Percentiles rank a stretch among this genome's conserved stretches.
phyloP scores from a whole-genome alignment of 768 basidiomycete species.

The Naganishia vishniacii region DNA sequence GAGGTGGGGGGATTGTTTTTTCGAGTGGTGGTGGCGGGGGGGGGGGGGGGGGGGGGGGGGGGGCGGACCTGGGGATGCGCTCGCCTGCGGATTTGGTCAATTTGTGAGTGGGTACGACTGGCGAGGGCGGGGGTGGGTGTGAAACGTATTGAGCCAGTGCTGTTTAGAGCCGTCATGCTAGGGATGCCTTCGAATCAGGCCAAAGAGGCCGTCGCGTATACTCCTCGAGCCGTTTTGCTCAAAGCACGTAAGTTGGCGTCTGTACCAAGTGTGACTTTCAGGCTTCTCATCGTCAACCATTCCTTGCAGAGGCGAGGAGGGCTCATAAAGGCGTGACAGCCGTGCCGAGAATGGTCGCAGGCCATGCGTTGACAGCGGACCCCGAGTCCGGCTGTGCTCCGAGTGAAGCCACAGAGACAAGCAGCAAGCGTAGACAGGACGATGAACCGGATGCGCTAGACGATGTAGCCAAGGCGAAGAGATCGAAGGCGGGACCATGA shows the following conservation, averaged over 20 bases:
- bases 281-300: too few species aligned
- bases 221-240: constrained; percentile 38
- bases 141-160: not conserved
- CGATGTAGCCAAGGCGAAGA: too few species aligned
- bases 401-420: not conserved
- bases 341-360: constrained; percentile 32
- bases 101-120: constrained; percentile 32
- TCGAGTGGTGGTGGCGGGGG: constrained; percentile 28
- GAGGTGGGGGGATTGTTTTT: constrained; percentile 44
- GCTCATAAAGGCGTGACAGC: constrained; percentile 43
- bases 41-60: constrained; percentile 30
- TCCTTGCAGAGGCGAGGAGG: constrained; percentile 41
- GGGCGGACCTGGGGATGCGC: constrained; percentile 32
- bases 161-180: constrained; percentile 36
- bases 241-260: constrained; percentile 42
- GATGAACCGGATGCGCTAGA: not conserved
- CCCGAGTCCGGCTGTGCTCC: not conserved
- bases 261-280: too few species aligned
- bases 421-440: not conserved
- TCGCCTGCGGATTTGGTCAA: constrained; percentile 46
- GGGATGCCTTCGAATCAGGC: constrained; percentile 48
- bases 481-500: too few species aligned
- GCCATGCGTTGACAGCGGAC: not conserved
- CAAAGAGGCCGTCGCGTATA: constrained; percentile 38
- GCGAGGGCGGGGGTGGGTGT: not conserved